Base-by-base conservation (phyloP, 2,329 filamentous ascomycete species). In the Cytospora mali region DNA sequence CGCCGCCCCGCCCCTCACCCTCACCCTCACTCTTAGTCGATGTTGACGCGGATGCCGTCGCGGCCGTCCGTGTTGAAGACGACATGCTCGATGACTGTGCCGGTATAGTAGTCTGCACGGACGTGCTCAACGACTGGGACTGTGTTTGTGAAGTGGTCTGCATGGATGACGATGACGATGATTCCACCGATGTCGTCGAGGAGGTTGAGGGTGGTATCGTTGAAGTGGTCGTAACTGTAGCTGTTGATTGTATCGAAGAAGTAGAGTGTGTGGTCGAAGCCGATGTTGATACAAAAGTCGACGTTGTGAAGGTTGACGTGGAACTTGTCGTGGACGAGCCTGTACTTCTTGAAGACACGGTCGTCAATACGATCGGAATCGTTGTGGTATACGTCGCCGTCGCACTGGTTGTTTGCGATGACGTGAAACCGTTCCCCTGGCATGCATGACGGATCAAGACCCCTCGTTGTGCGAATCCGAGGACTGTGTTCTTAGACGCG, bases 401-500 rank as follows among this genome's bases (percentile, higher is more conserved):
- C n/a, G 60, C 57, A 53, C 60, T 58, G 14, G 59, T 60, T 10
- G 55, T 57, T 48, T 55, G 56, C 28, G 55, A 39, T 48, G 63
- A 25, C 6, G 63, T 63, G 27, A 65, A 42, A 21, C 63, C 60
- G 53, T 63, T 21, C 21, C 39, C 58, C 25, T 60, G 27, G 31
- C 63, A 65, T 10, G 49, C 53, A 6, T 59, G 52, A 16, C 53
- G 11, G 10, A 63, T n/a, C 33, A 65, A 46, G 29, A 42, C 49
- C 4, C 63, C 56, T 6, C 55, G 54, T n/a, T 60, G 61, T 27
- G 63, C 63, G 23, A 58, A 73, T 6, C 71, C 72, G 16, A 81
- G 65, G 14, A 81, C 65, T 2, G 78, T 75, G 18, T 71, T 67
- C 0, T 66, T 54, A 21, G 70, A 64, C 1, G 87, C 88, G 16